A percentile compares a stretch with the other conserved stretches of the same genome.
phyloP scores from a whole-genome alignment of 805 yeast species.

The Ogataea neopini region DNA sequence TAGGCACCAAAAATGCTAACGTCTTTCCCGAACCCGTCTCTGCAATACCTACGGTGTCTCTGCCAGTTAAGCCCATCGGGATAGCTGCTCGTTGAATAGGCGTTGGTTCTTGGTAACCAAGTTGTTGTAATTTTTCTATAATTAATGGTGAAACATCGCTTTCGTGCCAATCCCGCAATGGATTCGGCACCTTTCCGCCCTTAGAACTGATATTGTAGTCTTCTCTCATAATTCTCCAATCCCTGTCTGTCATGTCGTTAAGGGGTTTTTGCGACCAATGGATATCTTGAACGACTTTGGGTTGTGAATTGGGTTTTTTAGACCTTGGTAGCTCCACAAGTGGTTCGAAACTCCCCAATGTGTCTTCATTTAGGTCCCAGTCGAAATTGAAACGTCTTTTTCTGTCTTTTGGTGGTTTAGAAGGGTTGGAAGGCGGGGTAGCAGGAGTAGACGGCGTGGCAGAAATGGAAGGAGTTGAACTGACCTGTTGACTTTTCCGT shows the following conservation, averaged over 20 bases:
- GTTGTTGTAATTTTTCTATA: constrained; percentile 36
- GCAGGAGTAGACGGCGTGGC: too few relatives aligned
- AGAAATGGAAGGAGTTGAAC: too few relatives aligned
- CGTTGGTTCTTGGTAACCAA: constrained; percentile 67
- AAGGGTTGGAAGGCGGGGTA: too few relatives aligned
- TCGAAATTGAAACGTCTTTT: constrained; percentile 56
- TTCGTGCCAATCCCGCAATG: constrained; percentile 77
- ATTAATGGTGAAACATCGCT: constrained; percentile 47
- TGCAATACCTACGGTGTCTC: constrained; percentile 87
- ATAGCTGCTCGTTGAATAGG: constrained; percentile 90
- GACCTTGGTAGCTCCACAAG: constrained; percentile 33
- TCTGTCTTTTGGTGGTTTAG: not conserved
- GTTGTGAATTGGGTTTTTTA: constrained; percentile 23
- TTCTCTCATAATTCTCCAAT: constrained; percentile 86
- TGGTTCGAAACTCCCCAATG: constrained; percentile 47
- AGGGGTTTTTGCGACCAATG: constrained; percentile 74
- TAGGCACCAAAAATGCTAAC: constrained; percentile 75
- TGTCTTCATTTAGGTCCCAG: constrained; percentile 73
- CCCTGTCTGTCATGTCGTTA: constrained; percentile 70
- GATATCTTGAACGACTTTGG: constrained; percentile 8
- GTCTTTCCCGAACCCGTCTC: constrained; percentile 98
- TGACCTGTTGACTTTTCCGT: too few relatives aligned
- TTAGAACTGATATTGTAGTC: constrained; percentile 68
- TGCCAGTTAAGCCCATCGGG: constrained; percentile 59
- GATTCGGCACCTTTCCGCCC: constrained; percentile 52